Evolutionary conservation across 163 green algal species (phyloP).

Genomic region (Scenedesmus sp.): DNA sequence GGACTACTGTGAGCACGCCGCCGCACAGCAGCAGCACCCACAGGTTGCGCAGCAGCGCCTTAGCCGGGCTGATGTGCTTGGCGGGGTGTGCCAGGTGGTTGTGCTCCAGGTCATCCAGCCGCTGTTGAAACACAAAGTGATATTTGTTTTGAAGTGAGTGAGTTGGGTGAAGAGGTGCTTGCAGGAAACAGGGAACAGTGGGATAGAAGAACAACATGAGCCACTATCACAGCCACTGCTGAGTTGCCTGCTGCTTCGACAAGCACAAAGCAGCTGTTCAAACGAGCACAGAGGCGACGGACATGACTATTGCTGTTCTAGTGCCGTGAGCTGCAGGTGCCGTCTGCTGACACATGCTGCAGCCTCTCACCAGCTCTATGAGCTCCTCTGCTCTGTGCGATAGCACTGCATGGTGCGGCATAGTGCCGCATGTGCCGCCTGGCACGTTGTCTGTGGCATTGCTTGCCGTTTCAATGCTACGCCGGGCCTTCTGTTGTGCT

Average conservation of each 20-base stretch:
- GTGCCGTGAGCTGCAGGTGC: too few relatives aligned
- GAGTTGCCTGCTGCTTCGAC: too few relatives aligned
- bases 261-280: too few relatives aligned
- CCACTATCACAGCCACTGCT: too few relatives aligned
- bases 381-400: constrained; percentile 34
- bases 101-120: constrained; percentile 34
- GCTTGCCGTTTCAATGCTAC: background rate
- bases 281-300: too few relatives aligned
- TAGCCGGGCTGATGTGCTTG: background rate
- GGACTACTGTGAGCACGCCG: constrained; percentile 45
- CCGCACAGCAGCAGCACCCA: constrained; percentile 58
- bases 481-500: background rate
- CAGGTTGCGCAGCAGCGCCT: constrained; percentile 48
- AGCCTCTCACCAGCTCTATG: constrained; percentile 15
- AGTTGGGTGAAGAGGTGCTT: too few relatives aligned
- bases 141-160: too few relatives aligned
- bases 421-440: background rate
- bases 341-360: background rate
- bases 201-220: too few relatives aligned
- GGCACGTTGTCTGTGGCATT: background rate
- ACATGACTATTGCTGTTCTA: too few relatives aligned
- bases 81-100: constrained; percentile 6
- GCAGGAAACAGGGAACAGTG: too few relatives aligned
- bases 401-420: background rate
- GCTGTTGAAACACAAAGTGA: background rate